Conservation (phyloP, 2,329 filamentous ascomycete species). For the Colletotrichum sp. region DNA sequence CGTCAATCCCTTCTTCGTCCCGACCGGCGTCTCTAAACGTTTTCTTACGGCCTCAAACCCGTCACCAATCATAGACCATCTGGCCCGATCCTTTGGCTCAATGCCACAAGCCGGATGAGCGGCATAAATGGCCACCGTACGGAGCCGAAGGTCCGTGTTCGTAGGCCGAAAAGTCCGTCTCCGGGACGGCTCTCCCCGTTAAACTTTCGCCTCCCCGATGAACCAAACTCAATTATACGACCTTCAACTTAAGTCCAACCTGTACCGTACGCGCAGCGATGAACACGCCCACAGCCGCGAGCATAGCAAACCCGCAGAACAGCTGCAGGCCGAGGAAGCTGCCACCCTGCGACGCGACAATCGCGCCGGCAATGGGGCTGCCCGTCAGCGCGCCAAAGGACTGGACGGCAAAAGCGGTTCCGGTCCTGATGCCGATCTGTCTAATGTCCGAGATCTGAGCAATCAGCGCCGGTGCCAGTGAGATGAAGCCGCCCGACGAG, state of each 20-base stretch:
- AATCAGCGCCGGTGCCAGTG: constrained; percentile 66
- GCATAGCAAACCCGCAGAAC: constrained; percentile 63
- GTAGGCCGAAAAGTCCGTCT: neutral
- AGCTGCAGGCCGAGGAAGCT: constrained; percentile 66
- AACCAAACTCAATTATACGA: constrained; percentile 20
- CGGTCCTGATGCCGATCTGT: constrained; percentile 72
- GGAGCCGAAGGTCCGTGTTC: neutral
- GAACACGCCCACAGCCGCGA: constrained; percentile 32
- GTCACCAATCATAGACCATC: neutral
- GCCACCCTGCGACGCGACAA: constrained; percentile 57
- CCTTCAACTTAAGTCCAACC: constrained; percentile 39
- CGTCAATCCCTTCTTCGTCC: neutral
- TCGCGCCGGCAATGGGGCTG: constrained; percentile 70
- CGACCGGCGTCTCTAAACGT: neutral
- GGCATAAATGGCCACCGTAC: neutral
- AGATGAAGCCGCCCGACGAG: constrained; percentile 69
- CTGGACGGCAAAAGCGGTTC: constrained; percentile 66
- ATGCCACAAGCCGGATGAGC: neutral
- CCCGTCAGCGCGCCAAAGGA: constrained; percentile 71
- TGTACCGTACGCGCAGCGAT: constrained; percentile 36
- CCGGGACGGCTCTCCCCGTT: neutral
- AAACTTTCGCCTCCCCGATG: neutral
- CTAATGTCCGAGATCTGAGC: constrained; percentile 74
- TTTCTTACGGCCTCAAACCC: neutral
- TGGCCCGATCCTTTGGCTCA: neutral